Percentiles rank a stretch among this genome's conserved stretches.
Evolutionary conservation across 2,329 filamentous ascomycete genomes (phyloP).

Genomic region (Fusarium stilboides): DNA sequence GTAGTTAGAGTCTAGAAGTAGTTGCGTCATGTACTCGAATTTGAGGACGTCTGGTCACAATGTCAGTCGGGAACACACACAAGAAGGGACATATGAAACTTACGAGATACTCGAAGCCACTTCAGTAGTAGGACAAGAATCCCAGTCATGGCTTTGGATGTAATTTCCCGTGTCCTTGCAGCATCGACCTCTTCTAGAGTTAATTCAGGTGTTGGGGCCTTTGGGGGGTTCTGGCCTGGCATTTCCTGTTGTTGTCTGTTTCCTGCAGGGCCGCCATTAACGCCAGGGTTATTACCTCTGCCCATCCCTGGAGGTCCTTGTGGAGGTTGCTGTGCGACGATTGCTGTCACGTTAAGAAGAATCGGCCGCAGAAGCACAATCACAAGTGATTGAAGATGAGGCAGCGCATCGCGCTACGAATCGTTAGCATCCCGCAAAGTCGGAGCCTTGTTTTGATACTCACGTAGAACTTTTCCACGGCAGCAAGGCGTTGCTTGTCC

Average conservation of each 20-base stretch:
- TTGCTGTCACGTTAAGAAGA: constrained; percentile 87
- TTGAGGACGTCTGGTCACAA: constrained; percentile 82
- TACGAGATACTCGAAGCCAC: constrained; percentile 96
- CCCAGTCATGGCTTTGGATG: constrained; percentile 91
- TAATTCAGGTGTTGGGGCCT: constrained; percentile 61
- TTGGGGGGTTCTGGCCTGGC: constrained; percentile 53
- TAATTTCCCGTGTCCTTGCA: constrained; percentile 86
- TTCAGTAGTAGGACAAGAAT: constrained; percentile 90
- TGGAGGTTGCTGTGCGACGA: constrained; percentile 74
- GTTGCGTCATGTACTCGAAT: constrained; percentile 94
- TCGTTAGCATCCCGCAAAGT: constrained; percentile 1
- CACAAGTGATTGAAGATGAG: constrained; percentile 91
- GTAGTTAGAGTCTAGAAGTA: constrained; percentile 95
- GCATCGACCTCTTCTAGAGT: constrained; percentile 85
- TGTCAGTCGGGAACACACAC: constrained; percentile 30
- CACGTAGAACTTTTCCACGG: constrained; percentile 89
- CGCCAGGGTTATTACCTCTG: constrained; percentile 57
- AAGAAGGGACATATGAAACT: constrained; percentile 55
- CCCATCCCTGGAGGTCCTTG: constrained; percentile 63
- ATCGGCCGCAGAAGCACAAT: constrained; percentile 94
- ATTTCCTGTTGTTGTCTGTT: constrained; percentile 52
- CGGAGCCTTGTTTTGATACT: constrained; percentile 56
- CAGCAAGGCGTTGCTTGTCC: constrained; percentile 75
- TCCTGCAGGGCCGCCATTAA: constrained; percentile 57
- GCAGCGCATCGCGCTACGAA: constrained; percentile 78